phyloP scores from a whole-genome alignment of 345 rosid genomes.

The Hypericum perforatum region DNA sequence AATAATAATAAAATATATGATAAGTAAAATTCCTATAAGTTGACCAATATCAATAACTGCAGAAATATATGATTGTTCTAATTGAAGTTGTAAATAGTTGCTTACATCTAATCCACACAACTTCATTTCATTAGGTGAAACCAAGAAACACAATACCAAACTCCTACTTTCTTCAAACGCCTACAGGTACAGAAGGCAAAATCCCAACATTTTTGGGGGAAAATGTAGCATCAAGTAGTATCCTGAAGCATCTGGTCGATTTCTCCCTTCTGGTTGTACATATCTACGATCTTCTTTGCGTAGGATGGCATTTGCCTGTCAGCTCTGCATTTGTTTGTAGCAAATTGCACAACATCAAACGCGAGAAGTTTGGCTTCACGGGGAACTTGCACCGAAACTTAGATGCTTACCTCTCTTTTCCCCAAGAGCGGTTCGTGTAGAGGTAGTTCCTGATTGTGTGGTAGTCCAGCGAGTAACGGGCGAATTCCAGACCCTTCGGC shows the following conservation, averaged over 20 bases:
- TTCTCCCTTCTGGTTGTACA: conserved; percentile 68
- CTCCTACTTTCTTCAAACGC: no score
- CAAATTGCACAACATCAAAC: conserved; percentile 7
- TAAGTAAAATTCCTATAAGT: no score
- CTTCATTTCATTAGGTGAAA: no score
- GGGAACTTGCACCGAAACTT: not conserved
- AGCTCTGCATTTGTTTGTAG: conserved; percentile 41
- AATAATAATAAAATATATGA: no score
- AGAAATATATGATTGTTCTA: no score
- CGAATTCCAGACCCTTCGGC: conserved; percentile 94
- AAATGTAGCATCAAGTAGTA: no score
- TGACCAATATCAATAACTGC: no score
- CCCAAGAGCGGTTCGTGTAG: conserved; percentile 71
- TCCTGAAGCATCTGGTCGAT: conserved; percentile 59
- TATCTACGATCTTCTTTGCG: conserved; percentile 65
- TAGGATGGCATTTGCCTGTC: conserved; percentile 69
- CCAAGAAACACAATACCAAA: no score
- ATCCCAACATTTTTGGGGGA: no score
- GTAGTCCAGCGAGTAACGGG: conserved; percentile 89
- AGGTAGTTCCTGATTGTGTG: conserved; percentile 91
- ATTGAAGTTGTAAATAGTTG: no score
- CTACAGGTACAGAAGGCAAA: no score
- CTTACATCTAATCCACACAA: no score
- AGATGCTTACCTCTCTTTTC: conserved; percentile 54
- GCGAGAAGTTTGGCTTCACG: not conserved